Evolutionary conservation across 805 yeast genomes (phyloP), one percentile per base, ranked within the genome.

Genomic region (Kodamaea nitidulidarum): DNA sequence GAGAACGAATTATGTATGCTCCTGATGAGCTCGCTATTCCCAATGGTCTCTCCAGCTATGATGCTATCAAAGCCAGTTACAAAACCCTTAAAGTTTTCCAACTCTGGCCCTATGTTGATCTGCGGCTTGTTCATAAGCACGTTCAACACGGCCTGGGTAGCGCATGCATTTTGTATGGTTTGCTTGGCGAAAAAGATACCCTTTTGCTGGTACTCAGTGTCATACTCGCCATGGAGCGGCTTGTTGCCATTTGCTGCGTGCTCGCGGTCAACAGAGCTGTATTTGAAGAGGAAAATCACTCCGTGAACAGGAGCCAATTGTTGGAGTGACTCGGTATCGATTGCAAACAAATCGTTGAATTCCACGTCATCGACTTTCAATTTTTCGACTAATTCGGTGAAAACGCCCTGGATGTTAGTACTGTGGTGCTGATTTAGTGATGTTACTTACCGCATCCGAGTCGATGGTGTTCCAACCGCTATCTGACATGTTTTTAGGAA

Each of bases 111-210:
- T 3, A 80, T 39, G 2, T 67, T 66, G 9, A 78, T 40, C 4
- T 48, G 56, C 6, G 51, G 43, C 38, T 66, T 61, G 50, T 76
- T 77, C 42, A 81, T 48, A 38, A 81, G 56, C 7, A 79, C 60
- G 40, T 79, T 76, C 41, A 81, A 61, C 15, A 81, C 80, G 0
- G 86, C 87, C 50, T 77, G 84, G 1, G 87, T 81, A n/a, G 82
- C 87, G 56, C 87, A 81, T 3, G 87, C 85, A 50, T 81, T 80
- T 48, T 76, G 78, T 39, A 80, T 76, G 18, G 74, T 74, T 52
- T 81, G 87, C 34, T 68, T 68, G 5, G 85, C 84, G 52, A 81
- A 81, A 52, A 76, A 80, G 1, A 81, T 64, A 7, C 57, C 63
- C 12, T 60, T 51, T 0, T 54, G 52, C 8, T 55, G 56, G 43